phyloP scores from a whole-genome alignment of 2,329 filamentous ascomycete genomes.

The Septoria petroselini region DNA sequence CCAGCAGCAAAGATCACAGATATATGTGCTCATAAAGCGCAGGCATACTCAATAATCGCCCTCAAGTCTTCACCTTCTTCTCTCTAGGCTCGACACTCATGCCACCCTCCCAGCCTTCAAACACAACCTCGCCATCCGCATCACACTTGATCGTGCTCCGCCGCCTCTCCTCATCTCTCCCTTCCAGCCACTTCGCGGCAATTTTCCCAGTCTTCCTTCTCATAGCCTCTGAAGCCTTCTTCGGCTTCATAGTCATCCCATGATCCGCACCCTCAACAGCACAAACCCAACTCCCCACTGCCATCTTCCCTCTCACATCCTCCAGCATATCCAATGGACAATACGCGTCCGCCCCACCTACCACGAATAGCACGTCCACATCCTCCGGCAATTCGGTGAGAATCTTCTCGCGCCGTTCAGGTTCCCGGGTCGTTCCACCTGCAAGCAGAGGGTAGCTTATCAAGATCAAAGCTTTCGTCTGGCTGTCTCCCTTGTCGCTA shows the following conservation, averaged over 20 bases:
- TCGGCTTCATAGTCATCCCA: constrained; percentile 18
- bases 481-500: constrained; percentile 3
- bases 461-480: constrained; percentile 35
- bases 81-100: background rate
- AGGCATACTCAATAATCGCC: too few relatives aligned
- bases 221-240: constrained; percentile 6
- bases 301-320: constrained; percentile 39
- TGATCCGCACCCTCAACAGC: constrained; percentile 35
- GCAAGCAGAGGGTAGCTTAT: constrained; percentile 44
- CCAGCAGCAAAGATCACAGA: too few relatives aligned
- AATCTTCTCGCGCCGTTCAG: constrained; percentile 40
- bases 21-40: too few relatives aligned
- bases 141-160: constrained; percentile 13
- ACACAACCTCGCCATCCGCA: constrained; percentile 4
- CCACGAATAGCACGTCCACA: constrained; percentile 42
- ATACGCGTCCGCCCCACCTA: constrained; percentile 40
- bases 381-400: constrained; percentile 36
- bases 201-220: constrained; percentile 19
- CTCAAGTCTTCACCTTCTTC: constrained; percentile 1
- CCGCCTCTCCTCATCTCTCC: constrained; percentile 8
- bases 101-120: constrained; percentile 1
- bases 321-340: constrained; percentile 36
- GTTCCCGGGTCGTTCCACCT: constrained; percentile 25
- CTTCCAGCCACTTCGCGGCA: constrained; percentile 19
- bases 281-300: constrained; percentile 38